Evolutionary conservation across 345 rosid species (phyloP).

Genomic region (Clarkia xantiana): DNA sequence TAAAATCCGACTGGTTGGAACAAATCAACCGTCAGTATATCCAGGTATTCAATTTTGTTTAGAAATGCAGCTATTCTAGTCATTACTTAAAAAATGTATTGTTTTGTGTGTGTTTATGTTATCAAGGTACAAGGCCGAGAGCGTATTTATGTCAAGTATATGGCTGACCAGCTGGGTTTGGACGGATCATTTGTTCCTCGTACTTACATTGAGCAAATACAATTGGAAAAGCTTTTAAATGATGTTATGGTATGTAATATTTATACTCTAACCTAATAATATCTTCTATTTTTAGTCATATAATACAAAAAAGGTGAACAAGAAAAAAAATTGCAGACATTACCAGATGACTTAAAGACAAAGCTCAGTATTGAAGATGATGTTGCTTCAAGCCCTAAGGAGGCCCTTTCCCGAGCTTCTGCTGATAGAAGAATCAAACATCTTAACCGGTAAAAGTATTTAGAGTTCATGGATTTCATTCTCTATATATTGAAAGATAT

Average conservation of each 20-base stretch:
- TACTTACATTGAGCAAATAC: slow-evolving; percentile 94
- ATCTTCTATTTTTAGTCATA: no score
- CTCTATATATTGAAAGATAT: no score
- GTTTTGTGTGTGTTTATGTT: slow-evolving; percentile 6
- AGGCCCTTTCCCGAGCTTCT: slow-evolving; percentile 94
- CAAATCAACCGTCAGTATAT: slow-evolving; percentile 81
- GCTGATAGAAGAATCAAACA: slow-evolving; percentile 81
- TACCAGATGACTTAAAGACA: slow-evolving; percentile 89
- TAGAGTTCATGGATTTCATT: neutral
- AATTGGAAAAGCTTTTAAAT: slow-evolving; percentile 90
- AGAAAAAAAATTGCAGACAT: slow-evolving; percentile 35
- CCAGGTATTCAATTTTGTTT: slow-evolving; percentile 35
- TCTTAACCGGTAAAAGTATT: slow-evolving; percentile 65
- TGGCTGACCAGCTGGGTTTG: slow-evolving; percentile 71
- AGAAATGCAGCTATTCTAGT: neutral
- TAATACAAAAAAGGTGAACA: neutral
- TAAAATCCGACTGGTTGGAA: slow-evolving; percentile 95
- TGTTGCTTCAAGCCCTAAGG: slow-evolving; percentile 79
- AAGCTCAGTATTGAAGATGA: slow-evolving; percentile 93
- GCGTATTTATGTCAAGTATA: slow-evolving; percentile 49
- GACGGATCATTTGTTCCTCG: slow-evolving; percentile 86
- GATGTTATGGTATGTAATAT: slow-evolving; percentile 78
- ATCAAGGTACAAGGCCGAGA: slow-evolving; percentile 93
- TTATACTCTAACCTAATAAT: no score
- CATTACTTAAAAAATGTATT: neutral